Base-by-base conservation (phyloP, 2,329 filamentous ascomycete species). In the Talaromyces sp. region DNA sequence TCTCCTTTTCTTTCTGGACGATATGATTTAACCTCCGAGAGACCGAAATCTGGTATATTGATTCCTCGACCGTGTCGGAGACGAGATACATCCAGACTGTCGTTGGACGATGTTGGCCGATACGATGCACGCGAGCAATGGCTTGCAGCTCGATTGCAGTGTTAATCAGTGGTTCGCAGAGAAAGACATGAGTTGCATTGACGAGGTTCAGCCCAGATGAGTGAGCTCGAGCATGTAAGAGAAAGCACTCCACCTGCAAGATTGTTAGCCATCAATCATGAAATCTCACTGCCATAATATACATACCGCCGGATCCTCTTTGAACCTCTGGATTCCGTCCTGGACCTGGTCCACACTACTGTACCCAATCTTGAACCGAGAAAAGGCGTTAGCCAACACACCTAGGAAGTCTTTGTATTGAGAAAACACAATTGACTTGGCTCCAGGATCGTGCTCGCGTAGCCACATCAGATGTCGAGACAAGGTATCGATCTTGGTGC, bases 1-100 rank as follows among this genome's bases (percentile, higher is more conserved):
- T 76, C 58, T 72, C 71, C 61, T 69, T 76, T 67, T 71, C 76
- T 62, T 72, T 79, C 54, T 73, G 79, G 1, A 82, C 83, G 73
- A 97, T 89, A 71, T 97, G 92, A 62, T 88, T 86, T 68, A 96
- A 79, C 3, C 93, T 87, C 31, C 92, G 84, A 64, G 84, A 82
- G 1, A 96, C 91, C 0, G 91, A 95, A 37, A 97, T 84, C 64
- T 93, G 86, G 76, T 98, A 92, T 66, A 98, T 96, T 1, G 89
- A 89, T 77, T 96, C 89, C 72, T 99, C 95, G 0, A 98, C 91
- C 0, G 93, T 96, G 58, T 90, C 91, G 16, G 89, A 86, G n/a
- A 97, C 85, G 2, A 98, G 83, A 73, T 98, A 98, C 75, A 97
- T 89, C 90, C 93, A 98, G 1, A 98, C 92, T 0, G 91, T 96